A percentile compares a stretch with the other conserved stretches of the same genome.
phyloP scores from a whole-genome alignment of 306 rosid species.

The Amphicarpaea edgeworthii region DNA sequence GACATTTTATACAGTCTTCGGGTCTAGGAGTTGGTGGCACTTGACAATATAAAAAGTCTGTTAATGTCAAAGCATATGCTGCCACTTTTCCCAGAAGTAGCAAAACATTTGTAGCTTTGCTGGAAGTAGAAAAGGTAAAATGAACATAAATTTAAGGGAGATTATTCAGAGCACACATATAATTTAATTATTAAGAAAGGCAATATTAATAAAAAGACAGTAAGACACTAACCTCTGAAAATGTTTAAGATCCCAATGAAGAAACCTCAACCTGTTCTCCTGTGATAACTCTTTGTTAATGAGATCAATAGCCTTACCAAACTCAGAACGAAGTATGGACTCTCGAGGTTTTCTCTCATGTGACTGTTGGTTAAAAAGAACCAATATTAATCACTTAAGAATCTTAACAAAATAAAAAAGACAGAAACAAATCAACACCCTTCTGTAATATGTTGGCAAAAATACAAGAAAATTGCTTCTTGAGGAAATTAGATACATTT shows the following conservation, averaged over 20 bases:
- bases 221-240: conserved; percentile 44
- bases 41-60: conserved; percentile 72
- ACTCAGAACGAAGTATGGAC: conserved; percentile 76
- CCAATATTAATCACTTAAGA: conserved; percentile 36
- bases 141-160: conserved; percentile 37
- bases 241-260: conserved; percentile 84
- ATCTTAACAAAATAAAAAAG: background rate
- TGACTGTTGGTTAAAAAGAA: conserved; percentile 49
- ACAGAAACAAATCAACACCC: background rate
- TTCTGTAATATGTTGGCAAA: conserved; percentile 3
- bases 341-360: conserved; percentile 86
- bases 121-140: conserved; percentile 43
- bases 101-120: conserved; percentile 77
- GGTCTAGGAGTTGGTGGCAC: conserved; percentile 52
- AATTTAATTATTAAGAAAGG: conserved; percentile 15
- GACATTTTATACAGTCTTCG: conserved; percentile 46
- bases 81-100: conserved; percentile 69
- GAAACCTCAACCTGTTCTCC: conserved; percentile 68
- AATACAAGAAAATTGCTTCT: conserved; percentile 11
- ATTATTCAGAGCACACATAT: background rate
- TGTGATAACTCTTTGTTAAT: conserved; percentile 64
- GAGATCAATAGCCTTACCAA: conserved; percentile 72
- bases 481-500: background rate
- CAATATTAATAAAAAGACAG: background rate
- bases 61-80: conserved; percentile 64